Percentiles rank a stretch among this genome's conserved stretches.
phyloP scores from a whole-genome alignment of 192 early-diverging fungal genomes.

The Dimargaris xerosporica region DNA sequence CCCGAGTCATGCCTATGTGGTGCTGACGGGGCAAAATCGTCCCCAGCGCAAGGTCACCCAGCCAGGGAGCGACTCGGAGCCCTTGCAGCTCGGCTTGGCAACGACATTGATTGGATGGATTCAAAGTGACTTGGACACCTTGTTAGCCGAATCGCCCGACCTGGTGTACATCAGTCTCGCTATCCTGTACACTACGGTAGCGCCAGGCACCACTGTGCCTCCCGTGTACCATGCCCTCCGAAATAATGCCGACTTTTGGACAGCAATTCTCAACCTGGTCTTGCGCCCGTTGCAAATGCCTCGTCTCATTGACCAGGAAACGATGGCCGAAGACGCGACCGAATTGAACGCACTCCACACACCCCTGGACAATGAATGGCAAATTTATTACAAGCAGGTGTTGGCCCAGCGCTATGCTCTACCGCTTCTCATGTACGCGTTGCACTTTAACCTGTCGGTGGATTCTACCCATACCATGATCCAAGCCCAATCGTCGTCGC shows the following conservation, averaged over 20 bases:
- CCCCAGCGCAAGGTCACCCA: no score
- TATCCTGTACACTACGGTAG: background rate
- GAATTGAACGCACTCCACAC: no score
- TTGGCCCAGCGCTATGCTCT: background rate
- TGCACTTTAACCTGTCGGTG: background rate
- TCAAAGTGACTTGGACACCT: background rate
- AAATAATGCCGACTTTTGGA: background rate
- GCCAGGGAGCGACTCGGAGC: no score
- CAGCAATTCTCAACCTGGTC: background rate
- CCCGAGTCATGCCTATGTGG: background rate
- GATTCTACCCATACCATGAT: no score
- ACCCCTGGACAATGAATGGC: background rate
- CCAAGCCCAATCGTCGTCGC: background rate
- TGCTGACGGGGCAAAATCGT: constrained; percentile 5
- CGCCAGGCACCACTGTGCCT: background rate
- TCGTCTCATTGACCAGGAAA: background rate
- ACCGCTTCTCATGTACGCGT: background rate
- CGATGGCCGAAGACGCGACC: no score
- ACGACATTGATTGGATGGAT: constrained; percentile 4
- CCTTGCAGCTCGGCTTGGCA: no score
- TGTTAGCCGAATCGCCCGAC: background rate
- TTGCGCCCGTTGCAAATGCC: no score
- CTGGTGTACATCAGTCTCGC: background rate
- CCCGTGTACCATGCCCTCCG: background rate
- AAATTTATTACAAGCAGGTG: constrained; percentile 5